Percentiles rank a stretch among this genome's conserved stretches.
Conservation (phyloP, 1,284 basidiomycete species). For the Caloboletus firmus region DNA sequence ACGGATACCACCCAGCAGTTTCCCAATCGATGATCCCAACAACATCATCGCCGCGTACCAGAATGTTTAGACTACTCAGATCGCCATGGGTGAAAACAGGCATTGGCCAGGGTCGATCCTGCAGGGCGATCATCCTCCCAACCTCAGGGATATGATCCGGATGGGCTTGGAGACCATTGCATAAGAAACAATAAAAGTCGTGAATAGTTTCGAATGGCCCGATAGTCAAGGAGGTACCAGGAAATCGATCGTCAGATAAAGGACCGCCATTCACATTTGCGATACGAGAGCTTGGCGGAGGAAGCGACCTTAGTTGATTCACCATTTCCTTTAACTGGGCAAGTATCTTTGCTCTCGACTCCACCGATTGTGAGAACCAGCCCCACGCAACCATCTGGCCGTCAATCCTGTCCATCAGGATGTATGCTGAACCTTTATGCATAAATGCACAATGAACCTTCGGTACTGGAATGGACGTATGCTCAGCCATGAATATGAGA, state of each 20-base stretch:
- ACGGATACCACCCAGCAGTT: neutral
- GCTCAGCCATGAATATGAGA: neutral
- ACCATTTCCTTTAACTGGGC: slow-evolving; percentile 6
- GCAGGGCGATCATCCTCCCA: neutral
- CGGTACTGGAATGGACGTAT: slow-evolving; percentile 6
- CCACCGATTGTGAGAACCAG: neutral
- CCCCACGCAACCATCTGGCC: neutral
- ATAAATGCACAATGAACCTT: slow-evolving; percentile 7
- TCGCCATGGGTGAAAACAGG: neutral
- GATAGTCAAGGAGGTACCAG: neutral
- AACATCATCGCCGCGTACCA: neutral
- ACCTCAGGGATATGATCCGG: no score
- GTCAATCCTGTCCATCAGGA: slow-evolving; percentile 9
- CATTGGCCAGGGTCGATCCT: neutral
- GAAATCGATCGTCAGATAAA: slow-evolving; percentile 1
- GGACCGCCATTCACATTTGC: neutral
- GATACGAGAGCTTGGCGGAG: neutral
- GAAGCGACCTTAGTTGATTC: neutral
- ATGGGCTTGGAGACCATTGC: no score
- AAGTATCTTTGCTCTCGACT: neutral
- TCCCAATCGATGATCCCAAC: slow-evolving; percentile 8
- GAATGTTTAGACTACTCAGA: neutral
- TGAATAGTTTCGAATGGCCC: slow-evolving; percentile 5
- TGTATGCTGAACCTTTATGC: neutral
- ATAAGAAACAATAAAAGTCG: slow-evolving; percentile 1